Evolutionary conservation across 352 stramenopile species (phyloP).

Genomic region (Globisporangium canariense): DNA sequence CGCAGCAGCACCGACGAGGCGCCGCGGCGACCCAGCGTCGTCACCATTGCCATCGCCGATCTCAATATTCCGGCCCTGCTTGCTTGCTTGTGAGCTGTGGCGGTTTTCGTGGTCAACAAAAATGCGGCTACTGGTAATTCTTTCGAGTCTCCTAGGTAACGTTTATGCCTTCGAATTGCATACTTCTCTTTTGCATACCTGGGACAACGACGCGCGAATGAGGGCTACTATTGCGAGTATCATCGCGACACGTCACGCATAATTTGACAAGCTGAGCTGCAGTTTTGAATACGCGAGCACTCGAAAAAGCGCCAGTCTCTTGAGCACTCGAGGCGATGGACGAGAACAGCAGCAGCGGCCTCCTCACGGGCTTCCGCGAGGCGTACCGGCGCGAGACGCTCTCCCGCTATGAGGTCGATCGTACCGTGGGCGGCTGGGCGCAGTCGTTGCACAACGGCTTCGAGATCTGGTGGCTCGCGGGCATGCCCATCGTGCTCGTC

Average conservation of each 20-base stretch:
- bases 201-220: no score
- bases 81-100: neutral
- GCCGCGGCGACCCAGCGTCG: neutral
- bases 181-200: no score
- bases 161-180: no score
- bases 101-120: no score
- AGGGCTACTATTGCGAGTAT: no score
- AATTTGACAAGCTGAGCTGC: constrained; percentile 7
- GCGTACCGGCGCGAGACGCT: constrained; percentile 56
- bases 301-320: neutral
- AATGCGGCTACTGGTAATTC: no score
- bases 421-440: constrained; percentile 28
- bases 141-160: no score
- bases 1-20: neutral
- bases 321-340: constrained; percentile 33
- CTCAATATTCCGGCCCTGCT: neutral
- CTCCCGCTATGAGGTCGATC: constrained; percentile 35
- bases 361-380: constrained; percentile 45
- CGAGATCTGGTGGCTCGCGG: constrained; percentile 83
- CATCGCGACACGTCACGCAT: constrained; percentile 23
- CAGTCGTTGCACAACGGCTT: constrained; percentile 78
- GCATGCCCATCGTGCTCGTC: constrained; percentile 70
- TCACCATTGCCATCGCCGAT: neutral
- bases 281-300: no score
- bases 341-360: constrained; percentile 46